phyloP scores from a whole-genome alignment of 805 yeast species.

The Candida michaelii region DNA sequence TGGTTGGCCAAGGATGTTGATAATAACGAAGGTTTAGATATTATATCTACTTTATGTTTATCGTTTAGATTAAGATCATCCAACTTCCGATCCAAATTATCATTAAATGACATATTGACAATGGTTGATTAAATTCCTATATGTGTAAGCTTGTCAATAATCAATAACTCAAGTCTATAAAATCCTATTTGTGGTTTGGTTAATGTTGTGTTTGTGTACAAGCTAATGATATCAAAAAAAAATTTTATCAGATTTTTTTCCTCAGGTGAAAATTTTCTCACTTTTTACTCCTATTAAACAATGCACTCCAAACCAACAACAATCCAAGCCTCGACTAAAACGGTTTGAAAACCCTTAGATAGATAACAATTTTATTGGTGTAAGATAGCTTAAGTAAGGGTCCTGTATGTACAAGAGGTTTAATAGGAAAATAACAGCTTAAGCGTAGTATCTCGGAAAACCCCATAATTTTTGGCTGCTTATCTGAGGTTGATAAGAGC shows the following conservation, averaged over 20 bases:
- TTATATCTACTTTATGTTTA: slow-evolving; percentile 4
- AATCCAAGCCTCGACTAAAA: too few species aligned
- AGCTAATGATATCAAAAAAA: background rate
- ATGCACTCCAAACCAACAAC: background rate
- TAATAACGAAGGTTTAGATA: slow-evolving; percentile 16
- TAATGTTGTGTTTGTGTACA: background rate
- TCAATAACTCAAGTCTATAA: background rate
- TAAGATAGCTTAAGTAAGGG: too few species aligned
- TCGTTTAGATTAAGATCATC: slow-evolving; percentile 13
- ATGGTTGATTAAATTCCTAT: slow-evolving; percentile 10
- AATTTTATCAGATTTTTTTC: background rate
- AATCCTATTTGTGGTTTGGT: background rate
- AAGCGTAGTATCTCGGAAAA: too few species aligned
- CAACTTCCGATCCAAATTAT: slow-evolving; percentile 12
- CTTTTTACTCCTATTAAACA: slow-evolving; percentile 4
- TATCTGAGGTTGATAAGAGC: slow-evolving; percentile 1
- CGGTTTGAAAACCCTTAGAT: too few species aligned
- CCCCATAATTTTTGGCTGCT: background rate
- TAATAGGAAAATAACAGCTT: too few species aligned
- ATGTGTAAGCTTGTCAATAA: background rate
- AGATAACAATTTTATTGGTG: too few species aligned
- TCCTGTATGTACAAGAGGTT: background rate
- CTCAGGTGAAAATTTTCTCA: slow-evolving; percentile 1
- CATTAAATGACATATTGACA: slow-evolving; percentile 8
- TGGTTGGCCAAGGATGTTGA: slow-evolving; percentile 18